phyloP scores from a whole-genome alignment of 176 grass and related monocot genomes.

The Lolium rigidum region DNA sequence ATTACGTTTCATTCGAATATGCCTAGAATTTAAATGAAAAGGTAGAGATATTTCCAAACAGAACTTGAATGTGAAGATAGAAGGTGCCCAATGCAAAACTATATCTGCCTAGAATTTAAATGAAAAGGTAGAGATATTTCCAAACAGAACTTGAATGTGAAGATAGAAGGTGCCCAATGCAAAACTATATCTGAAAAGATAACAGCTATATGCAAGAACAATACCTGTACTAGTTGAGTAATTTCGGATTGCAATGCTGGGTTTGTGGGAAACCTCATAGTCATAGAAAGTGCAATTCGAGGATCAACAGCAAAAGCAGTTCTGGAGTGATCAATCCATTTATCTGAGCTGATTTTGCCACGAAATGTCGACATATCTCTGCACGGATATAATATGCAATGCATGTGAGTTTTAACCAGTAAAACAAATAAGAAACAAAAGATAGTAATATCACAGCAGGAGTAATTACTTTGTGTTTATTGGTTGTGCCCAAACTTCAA shows the following conservation, averaged over 20 bases:
- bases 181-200: conserved; percentile 36
- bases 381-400: conserved; percentile 41
- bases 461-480: conserved; percentile 87
- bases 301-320: conserved; percentile 98
- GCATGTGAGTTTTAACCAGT: conserved; percentile 28
- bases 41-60: conserved; percentile 21
- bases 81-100: conserved; percentile 20
- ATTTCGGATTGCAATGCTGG: conserved; percentile 69
- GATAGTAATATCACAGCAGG: conserved; percentile 9
- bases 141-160: conserved; percentile 35
- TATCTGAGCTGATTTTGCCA: conserved; percentile 85
- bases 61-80: conserved; percentile 35
- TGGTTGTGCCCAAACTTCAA: conserved; percentile 98
- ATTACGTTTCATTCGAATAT: neutral
- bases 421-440: conserved; percentile 41
- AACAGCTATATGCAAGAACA: conserved; percentile 30
- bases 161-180: conserved; percentile 9
- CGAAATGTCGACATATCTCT: conserved; percentile 78
- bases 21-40: conserved; percentile 27
- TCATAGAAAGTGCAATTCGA: conserved; percentile 73
- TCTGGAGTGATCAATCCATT: conserved; percentile 94
- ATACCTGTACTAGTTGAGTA: conserved; percentile 95
- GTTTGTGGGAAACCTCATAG: conserved; percentile 88
- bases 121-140: conserved; percentile 25
- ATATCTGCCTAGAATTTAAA: conserved; percentile 22